phyloP scores from a whole-genome alignment of 495 filamentous ascomycete genomes.

The Trypethelium eluteriae region DNA sequence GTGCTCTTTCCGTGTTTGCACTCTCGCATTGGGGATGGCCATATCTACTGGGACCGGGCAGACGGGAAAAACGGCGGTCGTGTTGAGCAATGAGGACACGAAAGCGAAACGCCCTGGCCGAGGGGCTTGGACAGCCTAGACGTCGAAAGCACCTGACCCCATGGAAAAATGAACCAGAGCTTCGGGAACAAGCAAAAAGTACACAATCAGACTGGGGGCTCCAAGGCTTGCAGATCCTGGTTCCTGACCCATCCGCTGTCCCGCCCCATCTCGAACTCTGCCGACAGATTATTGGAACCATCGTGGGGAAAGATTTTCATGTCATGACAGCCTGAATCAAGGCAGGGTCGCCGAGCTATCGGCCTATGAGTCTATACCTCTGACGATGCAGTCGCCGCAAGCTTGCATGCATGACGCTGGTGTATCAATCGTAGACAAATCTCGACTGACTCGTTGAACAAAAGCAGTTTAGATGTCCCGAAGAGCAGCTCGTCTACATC shows the following conservation, averaged over 20 bases:
- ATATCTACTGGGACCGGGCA: too few species aligned
- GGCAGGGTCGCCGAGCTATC: not conserved
- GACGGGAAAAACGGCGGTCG: too few species aligned
- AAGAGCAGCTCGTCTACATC: not conserved
- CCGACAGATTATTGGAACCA: not conserved
- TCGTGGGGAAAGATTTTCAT: not conserved
- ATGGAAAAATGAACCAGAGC: not conserved
- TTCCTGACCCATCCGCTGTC: not conserved
- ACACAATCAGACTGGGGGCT: not conserved
- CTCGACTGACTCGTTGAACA: not conserved
- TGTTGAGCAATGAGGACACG: too few species aligned
- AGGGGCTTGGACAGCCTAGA: not conserved
- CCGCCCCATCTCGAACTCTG: not conserved
- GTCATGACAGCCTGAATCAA: not conserved
- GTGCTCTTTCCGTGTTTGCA: not conserved
- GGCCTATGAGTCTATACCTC: not conserved
- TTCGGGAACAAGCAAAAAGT: slow-evolving; percentile 3
- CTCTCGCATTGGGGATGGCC: too few species aligned
- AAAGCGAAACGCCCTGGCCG: too few species aligned
- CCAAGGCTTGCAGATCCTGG: not conserved
- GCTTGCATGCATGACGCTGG: slow-evolving; percentile 3
- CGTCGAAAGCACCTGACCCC: not conserved
- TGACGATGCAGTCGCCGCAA: not conserved
- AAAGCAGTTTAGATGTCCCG: not conserved
- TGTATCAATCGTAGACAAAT: not conserved